Percentiles rank a stretch among this genome's conserved stretches.
phyloP scores from a whole-genome alignment of 208 protist species.

The Trypanosoma melophagium region DNA sequence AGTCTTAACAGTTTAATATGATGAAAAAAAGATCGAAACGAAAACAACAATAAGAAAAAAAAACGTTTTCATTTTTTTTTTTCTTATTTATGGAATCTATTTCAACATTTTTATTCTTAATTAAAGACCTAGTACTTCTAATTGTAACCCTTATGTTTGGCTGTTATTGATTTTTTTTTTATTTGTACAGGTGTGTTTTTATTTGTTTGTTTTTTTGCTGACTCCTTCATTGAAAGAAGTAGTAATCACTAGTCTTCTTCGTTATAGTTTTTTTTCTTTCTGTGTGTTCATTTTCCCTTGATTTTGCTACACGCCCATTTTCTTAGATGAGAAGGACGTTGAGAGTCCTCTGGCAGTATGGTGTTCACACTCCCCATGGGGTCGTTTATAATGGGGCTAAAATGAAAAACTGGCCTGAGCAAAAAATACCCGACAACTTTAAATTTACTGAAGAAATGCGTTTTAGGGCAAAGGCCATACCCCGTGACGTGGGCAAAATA shows the following conservation, averaged over 20 bases:
- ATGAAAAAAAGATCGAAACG: too few relatives aligned
- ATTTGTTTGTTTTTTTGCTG: too few relatives aligned
- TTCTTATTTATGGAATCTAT: conserved; percentile 7
- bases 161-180: conserved; percentile 1
- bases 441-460: conserved; percentile 75
- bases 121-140: too few relatives aligned
- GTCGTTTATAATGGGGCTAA: conserved; percentile 56
- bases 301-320: not conserved
- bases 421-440: conserved; percentile 79
- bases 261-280: conserved; percentile 2
- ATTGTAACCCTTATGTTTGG: too few relatives aligned
- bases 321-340: conserved; percentile 40
- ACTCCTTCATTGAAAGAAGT: too few relatives aligned
- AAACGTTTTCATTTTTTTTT: conserved; percentile 10
- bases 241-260: too few relatives aligned
- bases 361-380: conserved; percentile 68
- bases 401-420: conserved; percentile 83
- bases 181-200: conserved; percentile 4
- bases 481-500: conserved; percentile 83
- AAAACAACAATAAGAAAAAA: too few relatives aligned
- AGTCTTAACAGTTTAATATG: too few relatives aligned
- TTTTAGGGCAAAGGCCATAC: conserved; percentile 72
- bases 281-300: conserved; percentile 11
- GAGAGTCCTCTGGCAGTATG: conserved; percentile 56
- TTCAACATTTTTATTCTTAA: too few relatives aligned